These are phyloP conservation scores for Protomyces macrosporus DNA, from an alignment of 1,139 yeast genomes.

Conservation along the genomic window DNA sequence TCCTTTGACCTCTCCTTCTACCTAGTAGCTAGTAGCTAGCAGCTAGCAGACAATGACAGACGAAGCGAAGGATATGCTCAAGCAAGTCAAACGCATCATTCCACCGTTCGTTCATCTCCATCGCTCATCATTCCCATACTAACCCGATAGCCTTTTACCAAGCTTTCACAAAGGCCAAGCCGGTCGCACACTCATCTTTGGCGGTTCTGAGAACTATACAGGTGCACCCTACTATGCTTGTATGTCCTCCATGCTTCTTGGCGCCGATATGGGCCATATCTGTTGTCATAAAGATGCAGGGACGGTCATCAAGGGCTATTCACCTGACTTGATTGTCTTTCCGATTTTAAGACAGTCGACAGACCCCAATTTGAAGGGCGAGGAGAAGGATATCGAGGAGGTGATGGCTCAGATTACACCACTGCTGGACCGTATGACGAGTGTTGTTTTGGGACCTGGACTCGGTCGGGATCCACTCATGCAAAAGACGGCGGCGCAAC, in stretches of 20 bases:
- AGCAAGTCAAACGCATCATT: conserved; percentile 20
- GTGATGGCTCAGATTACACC: conserved; percentile 54
- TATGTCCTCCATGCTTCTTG: conserved; percentile 46
- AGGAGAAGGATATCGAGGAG: conserved; percentile 12
- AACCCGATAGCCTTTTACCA: not conserved
- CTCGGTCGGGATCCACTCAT: conserved; percentile 74
- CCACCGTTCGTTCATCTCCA: conserved; percentile 1
- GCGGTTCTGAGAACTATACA: conserved; percentile 92
- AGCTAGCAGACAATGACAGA: too few relatives aligned
- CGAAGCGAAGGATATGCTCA: not conserved
- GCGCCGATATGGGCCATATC: conserved; percentile 84
- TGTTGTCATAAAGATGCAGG: conserved; percentile 78
- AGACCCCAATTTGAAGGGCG: not conserved
- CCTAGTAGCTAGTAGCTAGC: too few relatives aligned
- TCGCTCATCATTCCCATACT: not conserved
- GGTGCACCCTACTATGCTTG: conserved; percentile 89
- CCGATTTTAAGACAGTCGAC: conserved; percentile 57
- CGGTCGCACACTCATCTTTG: conserved; percentile 79
- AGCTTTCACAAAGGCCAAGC: conserved; percentile 85
- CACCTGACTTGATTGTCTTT: conserved; percentile 94
- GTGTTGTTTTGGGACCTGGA: conserved; percentile 88
- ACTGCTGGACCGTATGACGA: conserved; percentile 64
- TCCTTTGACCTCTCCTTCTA: too few relatives aligned
- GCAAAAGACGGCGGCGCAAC: conserved; percentile 54
- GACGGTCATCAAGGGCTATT: conserved; percentile 72